Percentiles rank a stretch among this genome's conserved stretches.
Conservation (phyloP, 1,284 basidiomycete genomes). For the Cerrena zonata region DNA sequence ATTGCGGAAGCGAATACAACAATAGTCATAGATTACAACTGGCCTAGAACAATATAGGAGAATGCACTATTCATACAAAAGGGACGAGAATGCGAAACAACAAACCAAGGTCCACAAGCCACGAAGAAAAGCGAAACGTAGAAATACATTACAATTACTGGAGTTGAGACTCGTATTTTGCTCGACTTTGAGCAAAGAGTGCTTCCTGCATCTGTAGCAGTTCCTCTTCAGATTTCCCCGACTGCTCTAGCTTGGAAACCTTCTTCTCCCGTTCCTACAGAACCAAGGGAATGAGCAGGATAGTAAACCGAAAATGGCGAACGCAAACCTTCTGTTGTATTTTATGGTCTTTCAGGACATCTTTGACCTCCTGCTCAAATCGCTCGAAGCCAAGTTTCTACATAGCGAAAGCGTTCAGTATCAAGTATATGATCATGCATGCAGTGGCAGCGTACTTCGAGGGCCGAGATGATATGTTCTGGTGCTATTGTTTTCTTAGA, state of each 20-base stretch:
- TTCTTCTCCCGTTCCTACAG: conserved; percentile 81
- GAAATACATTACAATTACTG: conserved; percentile 23
- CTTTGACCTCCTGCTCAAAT: conserved; percentile 84
- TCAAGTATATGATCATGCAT: not conserved
- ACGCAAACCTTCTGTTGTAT: conserved; percentile 84
- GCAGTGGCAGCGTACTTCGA: conserved; percentile 64
- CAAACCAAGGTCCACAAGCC: not conserved
- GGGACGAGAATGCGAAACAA: conserved; percentile 2
- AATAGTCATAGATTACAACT: conserved; percentile 14
- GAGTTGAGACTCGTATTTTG: conserved; percentile 54
- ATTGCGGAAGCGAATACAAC: conserved; percentile 6
- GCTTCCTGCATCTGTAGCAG: conserved; percentile 83
- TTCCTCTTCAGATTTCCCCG: conserved; percentile 88
- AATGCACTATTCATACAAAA: conserved; percentile 10
- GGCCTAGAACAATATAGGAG: conserved; percentile 3
- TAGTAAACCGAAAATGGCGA: not conserved
- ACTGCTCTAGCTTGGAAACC: conserved; percentile 82
- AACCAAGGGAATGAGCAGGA: conserved; percentile 5
- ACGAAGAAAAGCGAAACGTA: not conserved
- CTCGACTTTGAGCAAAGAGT: conserved; percentile 84
- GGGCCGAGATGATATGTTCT: conserved; percentile 89
- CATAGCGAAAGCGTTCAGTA: conserved; percentile 10
- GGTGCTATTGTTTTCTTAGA: conserved; percentile 99
- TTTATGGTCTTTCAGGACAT: conserved; percentile 91
- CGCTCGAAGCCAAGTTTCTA: conserved; percentile 86